phyloP scores from a whole-genome alignment of 2,329 filamentous ascomycete species.

The Cordyceps fumosorosea region DNA sequence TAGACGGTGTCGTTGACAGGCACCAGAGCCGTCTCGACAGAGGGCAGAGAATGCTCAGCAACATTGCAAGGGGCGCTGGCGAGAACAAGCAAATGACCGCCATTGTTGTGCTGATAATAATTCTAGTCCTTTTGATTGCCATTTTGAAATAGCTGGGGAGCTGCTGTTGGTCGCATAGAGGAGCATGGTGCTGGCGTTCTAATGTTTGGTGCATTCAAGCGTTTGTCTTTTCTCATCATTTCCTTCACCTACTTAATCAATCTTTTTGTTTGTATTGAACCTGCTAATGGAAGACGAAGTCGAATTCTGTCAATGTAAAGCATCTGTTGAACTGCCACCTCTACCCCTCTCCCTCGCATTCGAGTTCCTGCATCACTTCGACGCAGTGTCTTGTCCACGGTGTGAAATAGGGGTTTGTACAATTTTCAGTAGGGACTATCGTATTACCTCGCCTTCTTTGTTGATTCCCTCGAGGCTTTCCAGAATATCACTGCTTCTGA shows the following conservation, averaged over 20 bases:
- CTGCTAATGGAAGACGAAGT: background rate
- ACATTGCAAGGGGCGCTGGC: conserved; percentile 65
- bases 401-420: background rate
- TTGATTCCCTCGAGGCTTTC: conserved; percentile 77
- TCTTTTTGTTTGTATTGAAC: background rate
- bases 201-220: background rate
- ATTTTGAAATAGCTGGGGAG: conserved; percentile 59
- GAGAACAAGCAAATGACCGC: conserved; percentile 84
- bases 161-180: background rate
- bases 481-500: conserved; percentile 80
- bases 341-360: background rate
- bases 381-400: background rate
- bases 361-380: background rate
- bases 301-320: conserved; percentile 3
- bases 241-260: background rate
- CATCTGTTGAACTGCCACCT: background rate
- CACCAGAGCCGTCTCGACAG: conserved; percentile 71
- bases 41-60: conserved; percentile 64
- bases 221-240: background rate
- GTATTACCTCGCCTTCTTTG: conserved; percentile 64
- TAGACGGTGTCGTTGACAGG: conserved; percentile 75
- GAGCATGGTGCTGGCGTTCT: background rate
- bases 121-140: conserved; percentile 75
- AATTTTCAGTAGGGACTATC: conserved; percentile 36
- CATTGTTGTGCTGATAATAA: conserved; percentile 74